A percentile compares a stretch with the other conserved stretches of the same genome.
phyloP scores from a whole-genome alignment of 805 yeast species.

The Wickerhamomyces chambardii region DNA sequence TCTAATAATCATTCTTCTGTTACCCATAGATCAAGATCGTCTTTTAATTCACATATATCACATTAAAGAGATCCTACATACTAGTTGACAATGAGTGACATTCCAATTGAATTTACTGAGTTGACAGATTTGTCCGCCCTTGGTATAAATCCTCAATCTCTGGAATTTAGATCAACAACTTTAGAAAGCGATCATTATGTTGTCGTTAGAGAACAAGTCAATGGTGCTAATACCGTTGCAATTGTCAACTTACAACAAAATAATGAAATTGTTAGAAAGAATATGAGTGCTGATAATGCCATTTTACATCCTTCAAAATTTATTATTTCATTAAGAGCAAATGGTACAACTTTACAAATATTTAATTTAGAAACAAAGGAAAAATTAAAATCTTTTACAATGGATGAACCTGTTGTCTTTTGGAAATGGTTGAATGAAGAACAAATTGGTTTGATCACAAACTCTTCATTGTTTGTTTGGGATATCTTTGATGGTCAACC shows the following conservation, averaged over 20 bases:
- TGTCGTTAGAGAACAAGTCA: constrained; percentile 59
- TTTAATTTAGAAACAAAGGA: constrained; percentile 84
- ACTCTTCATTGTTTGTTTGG: constrained; percentile 69
- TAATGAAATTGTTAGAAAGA: constrained; percentile 77
- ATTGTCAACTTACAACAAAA: constrained; percentile 78
- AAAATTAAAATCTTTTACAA: constrained; percentile 78
- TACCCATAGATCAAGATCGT: too few relatives aligned
- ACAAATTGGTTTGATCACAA: constrained; percentile 79
- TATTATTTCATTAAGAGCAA: constrained; percentile 90
- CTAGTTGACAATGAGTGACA: constrained; percentile 38
- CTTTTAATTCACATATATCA: too few relatives aligned
- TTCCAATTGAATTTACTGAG: constrained; percentile 96
- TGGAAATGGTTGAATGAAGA: constrained; percentile 89
- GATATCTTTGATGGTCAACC: constrained; percentile 75
- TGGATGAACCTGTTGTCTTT: constrained; percentile 83
- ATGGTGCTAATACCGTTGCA: constrained; percentile 81
- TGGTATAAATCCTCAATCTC: constrained; percentile 77
- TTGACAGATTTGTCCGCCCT: constrained; percentile 79
- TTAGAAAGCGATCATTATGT: constrained; percentile 89
- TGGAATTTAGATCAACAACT: constrained; percentile 91
- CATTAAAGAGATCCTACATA: too few relatives aligned
- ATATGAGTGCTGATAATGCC: constrained; percentile 96
- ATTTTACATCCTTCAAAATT: constrained; percentile 90
- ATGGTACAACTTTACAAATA: constrained; percentile 92
- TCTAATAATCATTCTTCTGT: too few relatives aligned